Evolutionary conservation across 2,329 filamentous ascomycete genomes (phyloP), one percentile per base, ranked within the genome.

Genomic region (Verticillium dahliae): DNA sequence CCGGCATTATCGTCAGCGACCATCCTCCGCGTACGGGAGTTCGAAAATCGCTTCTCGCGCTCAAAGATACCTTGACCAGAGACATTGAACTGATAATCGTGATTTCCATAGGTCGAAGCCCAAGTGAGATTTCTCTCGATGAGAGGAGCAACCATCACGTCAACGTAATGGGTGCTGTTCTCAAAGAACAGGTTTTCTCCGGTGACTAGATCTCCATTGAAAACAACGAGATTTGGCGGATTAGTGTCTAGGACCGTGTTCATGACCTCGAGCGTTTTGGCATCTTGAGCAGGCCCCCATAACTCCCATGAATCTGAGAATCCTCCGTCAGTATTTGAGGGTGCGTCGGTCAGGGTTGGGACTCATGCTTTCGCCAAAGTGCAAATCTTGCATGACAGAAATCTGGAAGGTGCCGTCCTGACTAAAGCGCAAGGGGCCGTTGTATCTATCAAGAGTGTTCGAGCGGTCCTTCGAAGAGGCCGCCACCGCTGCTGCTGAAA

Each of bases 71-170:
- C 62, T 31, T 69, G 66, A 18, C 80, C 79, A 0, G 81, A 82
- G 11, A 89, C 72, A 63, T 88, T 87, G 68, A 77, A 82, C 56
- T 80, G 72, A 56, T 75, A 78, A 66, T 88, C 84, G 67, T 87
- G 85, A 63, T 87, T 87, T 7, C 85, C 85, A 62, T 87, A 87
- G 0, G 83, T 83, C 1, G 80, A 81, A 3, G 83, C 83, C 80
- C 84, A 87, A 1, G 74, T 73, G 1, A 84, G 63, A 18, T 74
- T 72, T 18, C 76, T 75, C 1, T 76, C 61, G 1, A 84, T 71
- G 0, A 87, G 68, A 0, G 81, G 81, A 1, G 65, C 70, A 1
- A 83, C 78, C 22, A 85, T 77, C 57, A 75, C 67, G 65, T 84
- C 79, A 3, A 85, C 56, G 59, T 84, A 82, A 5, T 70, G 60